Base-by-base conservation (phyloP, 2,329 filamentous ascomycete species). In the Fusarium azukiicola region DNA sequence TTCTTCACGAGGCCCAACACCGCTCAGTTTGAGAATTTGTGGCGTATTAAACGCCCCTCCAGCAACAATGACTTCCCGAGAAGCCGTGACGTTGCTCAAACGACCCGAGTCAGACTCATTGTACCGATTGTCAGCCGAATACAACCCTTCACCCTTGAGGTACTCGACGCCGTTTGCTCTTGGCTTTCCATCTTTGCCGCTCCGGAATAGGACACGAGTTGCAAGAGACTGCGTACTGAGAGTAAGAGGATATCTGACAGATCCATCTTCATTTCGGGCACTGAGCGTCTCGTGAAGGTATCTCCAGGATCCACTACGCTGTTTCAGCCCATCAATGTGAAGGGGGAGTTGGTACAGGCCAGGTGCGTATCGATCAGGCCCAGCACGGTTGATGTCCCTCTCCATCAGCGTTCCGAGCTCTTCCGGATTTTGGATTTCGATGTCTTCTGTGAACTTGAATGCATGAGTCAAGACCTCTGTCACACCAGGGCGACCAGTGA, bases 1-100 rank as follows among this genome's bases (percentile, higher is more conserved):
- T 40, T 91, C 87, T 1, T 76, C 79, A 0, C 82, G 82, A 0
- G 90, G 90, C 0, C 91, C 91, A 44, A 88, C 69, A 6, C 91
- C 91, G 49, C 89, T 91, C 1, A 91, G 86, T 84, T 91, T 90
- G 8, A 92, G 85, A 8, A 92, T 84, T 71, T 93, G 90, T 0
- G 82, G 82, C 0, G 81, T 81, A 19, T 84, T 83, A 52, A 81
- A 83, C 2, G 75, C n/a, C 1, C 82, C 81, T 2, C 78, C 82
- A 0, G 81, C 58, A 1, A 84, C 56, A 10, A 84, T 82, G 7
- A 83, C 80, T 38, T 83, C 82, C 5, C 71, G 68, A 0, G 71
- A 74, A 4, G 82, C 81, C 1, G 64, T 75, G 5, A 75, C 80
- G 13, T 74, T 82, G 12, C 71, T 6, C 8, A 74, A 6, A 0